Evolutionary conservation across 2,329 filamentous ascomycete species (phyloP).

Genomic region (Fusarium coicis): DNA sequence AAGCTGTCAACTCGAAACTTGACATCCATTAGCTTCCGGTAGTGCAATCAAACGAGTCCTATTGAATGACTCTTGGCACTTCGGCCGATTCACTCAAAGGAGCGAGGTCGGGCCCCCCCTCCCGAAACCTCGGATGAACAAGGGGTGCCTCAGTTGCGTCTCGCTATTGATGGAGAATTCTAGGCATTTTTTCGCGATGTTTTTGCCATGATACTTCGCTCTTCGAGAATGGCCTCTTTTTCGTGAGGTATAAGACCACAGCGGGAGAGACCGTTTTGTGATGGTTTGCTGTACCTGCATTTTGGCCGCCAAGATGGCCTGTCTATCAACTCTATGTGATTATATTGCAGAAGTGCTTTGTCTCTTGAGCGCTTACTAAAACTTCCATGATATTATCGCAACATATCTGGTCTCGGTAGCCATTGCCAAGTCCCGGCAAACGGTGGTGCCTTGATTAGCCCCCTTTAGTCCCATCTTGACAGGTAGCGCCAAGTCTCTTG

Average conservation of each 20-base stretch:
- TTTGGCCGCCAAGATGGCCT: constrained; percentile 4
- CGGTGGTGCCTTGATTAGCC: constrained; percentile 14
- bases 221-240: constrained; percentile 1
- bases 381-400: not conserved
- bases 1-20: constrained; percentile 16
- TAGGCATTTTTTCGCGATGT: not conserved
- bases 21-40: constrained; percentile 2
- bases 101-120: constrained; percentile 12
- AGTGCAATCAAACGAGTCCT: not conserved
- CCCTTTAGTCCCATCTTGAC: constrained; percentile 9
- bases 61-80: constrained; percentile 9
- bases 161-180: constrained; percentile 40
- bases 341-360: not conserved
- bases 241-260: not conserved
- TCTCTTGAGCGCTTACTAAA: constrained; percentile 24
- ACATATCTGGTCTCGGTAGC: constrained; percentile 4
- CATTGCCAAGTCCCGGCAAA: constrained; percentile 17
- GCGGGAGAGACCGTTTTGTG: not conserved
- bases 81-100: constrained; percentile 24
- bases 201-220: not conserved
- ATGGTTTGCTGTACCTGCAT: not conserved
- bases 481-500: not conserved
- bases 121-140: constrained; percentile 35
- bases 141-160: constrained; percentile 37
- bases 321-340: not conserved